Percentiles rank a stretch among this genome's conserved stretches.
Evolutionary conservation across 1,139 yeast genomes (phyloP).

Genomic region (Suhomyces panamericanus): DNA sequence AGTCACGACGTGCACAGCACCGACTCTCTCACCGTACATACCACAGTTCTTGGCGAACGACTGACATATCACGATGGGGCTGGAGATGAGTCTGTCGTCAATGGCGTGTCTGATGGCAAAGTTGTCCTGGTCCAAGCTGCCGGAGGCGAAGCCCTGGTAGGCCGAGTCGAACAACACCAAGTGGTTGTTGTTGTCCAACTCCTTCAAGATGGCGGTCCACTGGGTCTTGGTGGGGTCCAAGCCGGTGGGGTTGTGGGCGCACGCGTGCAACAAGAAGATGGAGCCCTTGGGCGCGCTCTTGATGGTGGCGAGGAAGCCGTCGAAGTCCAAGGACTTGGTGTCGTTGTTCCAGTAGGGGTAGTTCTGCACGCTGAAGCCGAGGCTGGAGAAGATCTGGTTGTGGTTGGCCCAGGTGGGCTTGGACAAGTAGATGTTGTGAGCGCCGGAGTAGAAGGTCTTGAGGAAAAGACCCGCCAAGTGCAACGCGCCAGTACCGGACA

Average conservation of each 20-base stretch:
- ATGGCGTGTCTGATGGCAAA: slow-evolving; percentile 85
- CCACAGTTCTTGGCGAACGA: slow-evolving; percentile 98
- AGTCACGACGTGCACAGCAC: slow-evolving; percentile 78
- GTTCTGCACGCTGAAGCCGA: slow-evolving; percentile 51
- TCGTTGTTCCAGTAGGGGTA: slow-evolving; percentile 79
- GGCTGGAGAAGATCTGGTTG: slow-evolving; percentile 69
- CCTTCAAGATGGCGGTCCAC: slow-evolving; percentile 41
- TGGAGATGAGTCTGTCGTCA: slow-evolving; percentile 37
- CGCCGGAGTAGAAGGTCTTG: slow-evolving; percentile 51
- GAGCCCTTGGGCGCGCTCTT: slow-evolving; percentile 74
- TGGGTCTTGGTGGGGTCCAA: slow-evolving; percentile 48
- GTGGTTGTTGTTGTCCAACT: slow-evolving; percentile 49
- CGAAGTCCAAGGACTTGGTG: slow-evolving; percentile 62
- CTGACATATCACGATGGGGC: slow-evolving; percentile 77
- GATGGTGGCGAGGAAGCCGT: slow-evolving; percentile 69
- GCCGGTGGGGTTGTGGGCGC: slow-evolving; percentile 55
- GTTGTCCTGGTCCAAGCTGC: slow-evolving; percentile 80
- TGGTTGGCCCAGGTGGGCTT: slow-evolving; percentile 98
- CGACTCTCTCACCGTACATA: slow-evolving; percentile 97
- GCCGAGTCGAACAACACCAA: slow-evolving; percentile 49
- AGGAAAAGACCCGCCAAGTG: slow-evolving; percentile 83
- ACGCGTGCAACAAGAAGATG: slow-evolving; percentile 57
- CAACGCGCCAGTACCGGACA: slow-evolving; percentile 95
- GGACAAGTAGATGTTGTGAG: slow-evolving; percentile 67
- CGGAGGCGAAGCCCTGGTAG: slow-evolving; percentile 76